Percentiles rank a stretch among this genome's conserved stretches.
Conservation (phyloP, 2,329 filamentous ascomycete genomes). For the Colletotrichum tamarilloi region DNA sequence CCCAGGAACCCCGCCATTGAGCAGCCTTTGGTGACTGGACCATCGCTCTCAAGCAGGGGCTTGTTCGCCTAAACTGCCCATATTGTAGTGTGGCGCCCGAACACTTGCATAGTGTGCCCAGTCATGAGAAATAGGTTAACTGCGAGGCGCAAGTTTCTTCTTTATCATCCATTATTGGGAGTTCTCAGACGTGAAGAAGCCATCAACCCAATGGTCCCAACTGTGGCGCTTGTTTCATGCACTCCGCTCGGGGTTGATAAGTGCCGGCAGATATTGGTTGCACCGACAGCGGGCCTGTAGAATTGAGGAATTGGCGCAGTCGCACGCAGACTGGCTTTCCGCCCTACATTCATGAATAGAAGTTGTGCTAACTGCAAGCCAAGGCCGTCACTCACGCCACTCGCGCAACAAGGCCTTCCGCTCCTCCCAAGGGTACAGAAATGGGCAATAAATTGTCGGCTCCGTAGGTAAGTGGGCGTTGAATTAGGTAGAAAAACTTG, state of each 20-base stretch:
- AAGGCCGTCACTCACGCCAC: too few species aligned
- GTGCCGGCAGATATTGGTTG: not conserved
- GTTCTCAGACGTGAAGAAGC: not conserved
- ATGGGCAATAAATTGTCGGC: too few species aligned
- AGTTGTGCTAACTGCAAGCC: too few species aligned
- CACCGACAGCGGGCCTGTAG: not conserved
- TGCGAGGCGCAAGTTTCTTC: not conserved
- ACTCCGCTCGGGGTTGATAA: not conserved
- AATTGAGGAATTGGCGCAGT: not conserved
- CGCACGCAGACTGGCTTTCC: too few species aligned
- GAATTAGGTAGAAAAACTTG: too few species aligned
- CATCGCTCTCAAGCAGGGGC: not conserved
- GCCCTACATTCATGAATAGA: too few species aligned
- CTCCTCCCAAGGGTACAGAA: too few species aligned
- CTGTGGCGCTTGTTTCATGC: not conserved
- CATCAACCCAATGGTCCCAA: not conserved
- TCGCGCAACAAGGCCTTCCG: too few species aligned
- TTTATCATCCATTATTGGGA: not conserved
- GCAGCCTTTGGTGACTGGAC: not conserved
- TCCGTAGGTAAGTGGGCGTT: too few species aligned
- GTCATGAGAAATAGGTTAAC: not conserved
- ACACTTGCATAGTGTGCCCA: not conserved
- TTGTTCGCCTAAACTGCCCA: not conserved
- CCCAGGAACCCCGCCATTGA: not conserved
- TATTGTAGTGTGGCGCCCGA: constrained; percentile 22